Percentiles rank a stretch among this genome's conserved stretches.
Evolutionary conservation across 2,329 filamentous ascomycete species (phyloP).

Genomic region (Hawksworthiomyces lignivorus): DNA sequence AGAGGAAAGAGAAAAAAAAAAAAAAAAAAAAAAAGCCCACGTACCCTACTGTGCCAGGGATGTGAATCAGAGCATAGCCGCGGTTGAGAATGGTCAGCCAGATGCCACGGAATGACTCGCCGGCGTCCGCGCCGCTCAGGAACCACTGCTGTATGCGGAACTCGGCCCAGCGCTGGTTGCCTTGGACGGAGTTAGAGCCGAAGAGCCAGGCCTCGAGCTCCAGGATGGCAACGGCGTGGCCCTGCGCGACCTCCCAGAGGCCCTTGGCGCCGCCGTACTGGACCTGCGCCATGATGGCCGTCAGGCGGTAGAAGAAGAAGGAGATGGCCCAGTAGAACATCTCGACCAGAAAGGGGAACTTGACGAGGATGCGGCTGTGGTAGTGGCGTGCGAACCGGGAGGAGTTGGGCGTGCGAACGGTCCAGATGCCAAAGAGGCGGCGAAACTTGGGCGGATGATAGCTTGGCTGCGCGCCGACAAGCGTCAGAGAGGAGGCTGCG

Average conservation of each 20-base stretch:
- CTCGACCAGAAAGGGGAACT: slow-evolving; percentile 61
- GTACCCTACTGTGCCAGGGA: slow-evolving; percentile 41
- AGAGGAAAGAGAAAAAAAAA: not conserved
- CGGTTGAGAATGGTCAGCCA: slow-evolving; percentile 39
- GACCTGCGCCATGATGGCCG: slow-evolving; percentile 40
- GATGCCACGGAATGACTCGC: slow-evolving; percentile 22
- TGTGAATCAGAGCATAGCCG: slow-evolving; percentile 41
- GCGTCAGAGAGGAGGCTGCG: not conserved
- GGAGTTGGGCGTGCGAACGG: slow-evolving; percentile 43
- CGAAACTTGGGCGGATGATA: slow-evolving; percentile 4
- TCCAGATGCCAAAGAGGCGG: slow-evolving; percentile 22
- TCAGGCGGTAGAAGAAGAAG: slow-evolving; percentile 55
- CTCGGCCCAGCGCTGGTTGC: slow-evolving; percentile 32
- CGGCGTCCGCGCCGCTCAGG: slow-evolving; percentile 30
- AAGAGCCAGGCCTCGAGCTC: slow-evolving; percentile 29
- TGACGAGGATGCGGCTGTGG: slow-evolving; percentile 53
- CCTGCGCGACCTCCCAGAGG: slow-evolving; percentile 38
- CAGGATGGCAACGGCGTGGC: slow-evolving; percentile 34
- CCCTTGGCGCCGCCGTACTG: slow-evolving; percentile 41
- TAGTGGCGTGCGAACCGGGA: slow-evolving; percentile 49
- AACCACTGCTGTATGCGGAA: slow-evolving; percentile 37
- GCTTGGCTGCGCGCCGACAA: not conserved
- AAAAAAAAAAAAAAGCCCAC: too few species aligned
- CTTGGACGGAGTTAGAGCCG: slow-evolving; percentile 15
- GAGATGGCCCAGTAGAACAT: slow-evolving; percentile 70